Evolutionary conservation across 73 alveolate genomes (phyloP), one percentile per base, ranked within the genome.

Genomic region (Paramecium octaurelia): DNA sequence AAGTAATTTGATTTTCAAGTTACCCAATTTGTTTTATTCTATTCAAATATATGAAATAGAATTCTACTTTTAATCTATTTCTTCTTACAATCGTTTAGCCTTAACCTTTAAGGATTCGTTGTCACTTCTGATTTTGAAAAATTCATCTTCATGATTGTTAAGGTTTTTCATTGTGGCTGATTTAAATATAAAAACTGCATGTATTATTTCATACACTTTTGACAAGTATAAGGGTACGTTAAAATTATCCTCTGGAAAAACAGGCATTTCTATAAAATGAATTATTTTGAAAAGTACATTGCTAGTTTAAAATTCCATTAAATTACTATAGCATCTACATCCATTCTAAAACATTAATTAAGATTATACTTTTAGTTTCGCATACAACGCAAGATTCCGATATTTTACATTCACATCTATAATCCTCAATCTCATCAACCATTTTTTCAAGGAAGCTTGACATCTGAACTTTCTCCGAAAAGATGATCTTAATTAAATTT

Each of bases 401-500:
- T 12, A 73, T 40, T 21, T 34, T 73, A 73, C 87, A 73, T 1
- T 73, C 87, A 11, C 87, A 73, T 14, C 64, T 31, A 73, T 14
- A 73, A 73, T 73, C 87, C 18, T 36, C 59, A 1, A 73, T 36
- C 16, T 73, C 87, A 73, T 73, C 87, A 35, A 73, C 87, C 46
- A 36, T 36, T 73, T 73, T 73, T 12, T 73, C 59, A 34, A 73
- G 21, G 40, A 73, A 73, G 50, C 48, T 64, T 64, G 84, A 27
- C 84, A 64, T 64, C 6, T 64, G 21, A 31, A 34, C 10, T 18
- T 64, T 64, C 4, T 27, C 84, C 9, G 84, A 31, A 64, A 64
- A 64, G 48, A 64, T 27, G 48, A 64, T 27, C 84, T 64, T 12
- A 7, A 64, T 64, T 31, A 64, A 14, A 64, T 27, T 11, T 27